Evolutionary conservation across 2,329 filamentous ascomycete genomes (phyloP).

Genomic region (Cryphonectria nitschkei): DNA sequence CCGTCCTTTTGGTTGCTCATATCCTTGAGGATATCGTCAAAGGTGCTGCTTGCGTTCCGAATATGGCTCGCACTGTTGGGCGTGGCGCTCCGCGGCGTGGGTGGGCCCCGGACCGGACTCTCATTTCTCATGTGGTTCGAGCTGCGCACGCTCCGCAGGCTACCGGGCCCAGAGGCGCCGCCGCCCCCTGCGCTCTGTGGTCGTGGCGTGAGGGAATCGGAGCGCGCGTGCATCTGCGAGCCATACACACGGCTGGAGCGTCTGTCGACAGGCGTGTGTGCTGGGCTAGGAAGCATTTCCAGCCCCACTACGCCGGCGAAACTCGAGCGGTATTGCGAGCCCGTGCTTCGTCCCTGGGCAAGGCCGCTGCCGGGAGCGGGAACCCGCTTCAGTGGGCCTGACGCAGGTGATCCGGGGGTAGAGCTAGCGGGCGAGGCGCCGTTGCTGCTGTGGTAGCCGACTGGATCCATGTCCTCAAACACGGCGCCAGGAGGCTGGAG

Average conservation of each 20-base stretch:
- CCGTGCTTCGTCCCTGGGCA: constrained; percentile 28
- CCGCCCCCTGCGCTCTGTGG: constrained; percentile 9
- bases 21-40: constrained; percentile 43
- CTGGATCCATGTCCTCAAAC: constrained; percentile 37
- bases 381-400: constrained; percentile 24
- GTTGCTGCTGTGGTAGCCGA: constrained; percentile 27
- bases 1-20: constrained; percentile 36
- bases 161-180: constrained; percentile 20
- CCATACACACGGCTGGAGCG: constrained; percentile 28
- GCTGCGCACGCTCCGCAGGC: constrained; percentile 31
- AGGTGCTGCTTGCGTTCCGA: constrained; percentile 35
- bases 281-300: constrained; percentile 37
- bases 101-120: constrained; percentile 4
- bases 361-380: constrained; percentile 23
- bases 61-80: constrained; percentile 27
- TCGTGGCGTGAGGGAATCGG: constrained; percentile 14
- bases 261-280: constrained; percentile 24
- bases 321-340: constrained; percentile 39
- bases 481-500: constrained; percentile 36
- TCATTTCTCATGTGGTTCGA: constrained; percentile 32
- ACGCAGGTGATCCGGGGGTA: constrained; percentile 21
- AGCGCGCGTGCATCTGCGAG: constrained; percentile 23
- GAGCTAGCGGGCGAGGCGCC: constrained; percentile 31
- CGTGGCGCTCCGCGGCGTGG: constrained; percentile 26
- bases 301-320: constrained; percentile 38